phyloP scores from a whole-genome alignment of 2,329 filamentous ascomycete genomes.

The Cladosporium sp. region DNA sequence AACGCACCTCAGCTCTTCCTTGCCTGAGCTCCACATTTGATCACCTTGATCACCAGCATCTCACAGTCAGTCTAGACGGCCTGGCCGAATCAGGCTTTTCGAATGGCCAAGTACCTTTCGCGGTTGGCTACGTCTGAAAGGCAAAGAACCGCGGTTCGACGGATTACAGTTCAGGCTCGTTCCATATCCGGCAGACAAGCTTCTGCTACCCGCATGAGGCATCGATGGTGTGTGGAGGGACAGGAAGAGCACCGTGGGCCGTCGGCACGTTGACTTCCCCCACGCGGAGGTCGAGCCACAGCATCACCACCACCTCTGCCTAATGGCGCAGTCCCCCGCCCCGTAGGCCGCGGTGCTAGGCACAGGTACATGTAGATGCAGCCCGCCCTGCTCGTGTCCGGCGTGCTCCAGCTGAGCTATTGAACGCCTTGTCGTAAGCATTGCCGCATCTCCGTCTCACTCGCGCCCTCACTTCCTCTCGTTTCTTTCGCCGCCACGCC shows the following conservation, averaged over 20 bases:
- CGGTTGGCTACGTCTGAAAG: not conserved
- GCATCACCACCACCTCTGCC: not conserved
- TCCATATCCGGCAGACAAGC: no score
- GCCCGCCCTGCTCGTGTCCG: not conserved
- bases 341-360: not conserved
- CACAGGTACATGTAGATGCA: not conserved
- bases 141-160: not conserved
- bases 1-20: not conserved
- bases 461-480: not conserved
- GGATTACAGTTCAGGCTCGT: not conserved
- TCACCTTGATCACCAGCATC: not conserved
- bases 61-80: no score
- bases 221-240: no score
- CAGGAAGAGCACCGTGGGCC: no score
- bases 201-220: no score
- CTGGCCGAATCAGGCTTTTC: no score
- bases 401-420: not conserved
- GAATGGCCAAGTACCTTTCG: no score
- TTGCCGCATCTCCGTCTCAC: not conserved
- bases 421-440: slow-evolving; percentile 10
- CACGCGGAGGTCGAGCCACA: not conserved
- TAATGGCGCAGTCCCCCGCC: not conserved
- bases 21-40: not conserved
- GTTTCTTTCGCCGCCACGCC: not conserved
- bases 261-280: no score